phyloP scores from a whole-genome alignment of 2,329 filamentous ascomycete species.

The Botrytis pseudocinerea region DNA sequence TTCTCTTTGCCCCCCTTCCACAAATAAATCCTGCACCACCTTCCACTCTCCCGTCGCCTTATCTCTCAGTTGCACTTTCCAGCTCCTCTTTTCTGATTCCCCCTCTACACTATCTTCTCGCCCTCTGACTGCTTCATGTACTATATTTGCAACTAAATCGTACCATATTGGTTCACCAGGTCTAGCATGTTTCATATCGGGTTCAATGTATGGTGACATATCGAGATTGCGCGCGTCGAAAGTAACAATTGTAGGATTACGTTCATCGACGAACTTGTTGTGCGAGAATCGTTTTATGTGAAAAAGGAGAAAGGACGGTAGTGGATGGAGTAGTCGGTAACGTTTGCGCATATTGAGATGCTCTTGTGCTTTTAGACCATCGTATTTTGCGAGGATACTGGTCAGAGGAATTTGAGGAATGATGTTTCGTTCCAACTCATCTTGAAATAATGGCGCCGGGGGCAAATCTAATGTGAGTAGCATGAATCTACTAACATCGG shows the following conservation, averaged over 20 bases:
- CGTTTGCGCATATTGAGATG: conserved; percentile 84
- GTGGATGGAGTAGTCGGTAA: conserved; percentile 84
- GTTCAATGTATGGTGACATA: conserved; percentile 87
- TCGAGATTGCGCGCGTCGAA: conserved; percentile 86
- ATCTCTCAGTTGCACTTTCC: conserved; percentile 88
- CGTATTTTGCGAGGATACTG: conserved; percentile 86
- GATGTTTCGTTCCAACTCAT: conserved; percentile 91
- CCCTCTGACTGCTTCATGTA: conserved; percentile 76
- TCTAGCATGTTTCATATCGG: conserved; percentile 69
- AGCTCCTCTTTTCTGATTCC: conserved; percentile 84
- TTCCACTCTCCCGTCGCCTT: conserved; percentile 79
- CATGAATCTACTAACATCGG: conserved; percentile 77
- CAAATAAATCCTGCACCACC: conserved; percentile 92
- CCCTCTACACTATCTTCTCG: conserved; percentile 83
- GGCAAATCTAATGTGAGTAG: conserved; percentile 93
- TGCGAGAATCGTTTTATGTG: conserved; percentile 96
- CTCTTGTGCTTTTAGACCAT: conserved; percentile 83
- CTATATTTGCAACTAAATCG: conserved; percentile 94
- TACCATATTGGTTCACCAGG: conserved; percentile 86
- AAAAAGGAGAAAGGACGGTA: conserved; percentile 88
- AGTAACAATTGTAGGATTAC: conserved; percentile 97
- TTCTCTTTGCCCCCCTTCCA: conserved; percentile 86
- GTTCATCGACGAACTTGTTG: conserved; percentile 95
- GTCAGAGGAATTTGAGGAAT: conserved; percentile 89
- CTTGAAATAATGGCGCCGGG: conserved; percentile 90